phyloP scores from a whole-genome alignment of 2,329 filamentous ascomycete genomes.

The Aureobasidium subglaciale region DNA sequence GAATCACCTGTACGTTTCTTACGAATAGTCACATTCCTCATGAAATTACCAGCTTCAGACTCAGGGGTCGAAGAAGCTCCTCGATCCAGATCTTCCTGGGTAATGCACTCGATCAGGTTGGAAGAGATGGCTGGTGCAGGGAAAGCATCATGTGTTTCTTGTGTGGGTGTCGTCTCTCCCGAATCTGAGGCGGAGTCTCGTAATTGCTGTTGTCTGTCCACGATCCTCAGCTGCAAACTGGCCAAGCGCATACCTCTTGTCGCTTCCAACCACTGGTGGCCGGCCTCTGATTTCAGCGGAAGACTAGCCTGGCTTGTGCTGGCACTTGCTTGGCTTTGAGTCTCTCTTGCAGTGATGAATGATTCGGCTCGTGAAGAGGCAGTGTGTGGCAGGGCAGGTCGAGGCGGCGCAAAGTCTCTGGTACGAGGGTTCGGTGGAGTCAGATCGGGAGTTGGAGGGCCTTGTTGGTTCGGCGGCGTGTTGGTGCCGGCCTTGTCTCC shows the following conservation, averaged over 20 bases:
- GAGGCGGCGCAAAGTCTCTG: slow-evolving; percentile 17
- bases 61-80: background rate
- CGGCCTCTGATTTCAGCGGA: background rate
- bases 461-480: slow-evolving; percentile 35
- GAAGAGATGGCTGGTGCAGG: background rate
- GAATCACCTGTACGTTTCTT: slow-evolving; percentile 24
- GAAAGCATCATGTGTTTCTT: background rate
- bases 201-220: background rate
- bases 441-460: slow-evolving; percentile 30
- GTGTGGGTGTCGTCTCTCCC: slow-evolving; percentile 9
- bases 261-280: slow-evolving; percentile 8
- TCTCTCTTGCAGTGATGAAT: slow-evolving; percentile 40
- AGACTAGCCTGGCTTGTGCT: slow-evolving; percentile 20
- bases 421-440: slow-evolving; percentile 27
- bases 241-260: slow-evolving; percentile 13
- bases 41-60: slow-evolving; percentile 4
- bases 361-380: slow-evolving; percentile 40
- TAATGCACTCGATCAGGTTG: background rate
- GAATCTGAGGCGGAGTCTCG: background rate
- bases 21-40: slow-evolving; percentile 36
- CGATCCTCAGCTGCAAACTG: background rate
- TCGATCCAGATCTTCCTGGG: background rate
- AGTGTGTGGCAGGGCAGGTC: slow-evolving; percentile 21
- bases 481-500: slow-evolving; percentile 33
- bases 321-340: slow-evolving; percentile 29